Conservation (phyloP, 2,329 filamentous ascomycete genomes). For the Cyphellophora europaea region DNA sequence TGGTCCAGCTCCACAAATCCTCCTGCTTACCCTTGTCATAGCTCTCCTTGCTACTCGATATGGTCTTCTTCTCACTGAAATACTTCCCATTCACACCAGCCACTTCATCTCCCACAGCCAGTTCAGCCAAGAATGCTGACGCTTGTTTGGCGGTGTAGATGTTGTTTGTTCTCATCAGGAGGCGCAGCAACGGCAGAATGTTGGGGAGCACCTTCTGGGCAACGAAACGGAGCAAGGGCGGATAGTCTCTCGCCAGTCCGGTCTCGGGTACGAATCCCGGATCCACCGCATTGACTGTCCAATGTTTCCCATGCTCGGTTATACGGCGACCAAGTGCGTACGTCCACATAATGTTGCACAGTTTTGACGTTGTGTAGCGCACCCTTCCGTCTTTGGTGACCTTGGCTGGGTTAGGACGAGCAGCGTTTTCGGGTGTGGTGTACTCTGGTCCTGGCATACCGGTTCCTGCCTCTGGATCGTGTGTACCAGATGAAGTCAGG, state of each 20-base stretch:
- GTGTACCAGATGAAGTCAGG: conserved; percentile 35
- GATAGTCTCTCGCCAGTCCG: conserved; percentile 28
- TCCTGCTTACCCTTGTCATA: conserved; percentile 38
- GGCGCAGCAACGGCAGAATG: conserved; percentile 28
- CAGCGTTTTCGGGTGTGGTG: conserved; percentile 35
- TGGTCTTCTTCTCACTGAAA: conserved; percentile 33
- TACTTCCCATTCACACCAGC: conserved; percentile 31
- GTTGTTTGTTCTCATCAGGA: conserved; percentile 24
- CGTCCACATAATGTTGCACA: conserved; percentile 40
- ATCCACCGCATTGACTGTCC: conserved; percentile 36
- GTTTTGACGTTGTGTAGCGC: conserved; percentile 37
- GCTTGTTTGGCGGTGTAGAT: conserved; percentile 32
- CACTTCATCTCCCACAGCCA: conserved; percentile 28
- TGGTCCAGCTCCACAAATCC: conserved; percentile 41
- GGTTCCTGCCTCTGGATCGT: conserved; percentile 36
- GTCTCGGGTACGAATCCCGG: conserved; percentile 43
- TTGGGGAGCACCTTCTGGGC: conserved; percentile 28
- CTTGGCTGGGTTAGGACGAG: conserved; percentile 26
- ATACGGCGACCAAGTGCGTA: conserved; percentile 35
- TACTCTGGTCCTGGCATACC: conserved; percentile 36
- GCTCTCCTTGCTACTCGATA: conserved; percentile 34
- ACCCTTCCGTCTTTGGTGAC: conserved; percentile 26
- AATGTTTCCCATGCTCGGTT: conserved; percentile 18
- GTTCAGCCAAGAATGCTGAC: conserved; percentile 30
- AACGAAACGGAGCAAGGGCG: conserved; percentile 22